Percentiles rank a stretch among this genome's conserved stretches.
Conservation (phyloP, 495 filamentous ascomycete species). For the Hyaloscypha bicolor region DNA sequence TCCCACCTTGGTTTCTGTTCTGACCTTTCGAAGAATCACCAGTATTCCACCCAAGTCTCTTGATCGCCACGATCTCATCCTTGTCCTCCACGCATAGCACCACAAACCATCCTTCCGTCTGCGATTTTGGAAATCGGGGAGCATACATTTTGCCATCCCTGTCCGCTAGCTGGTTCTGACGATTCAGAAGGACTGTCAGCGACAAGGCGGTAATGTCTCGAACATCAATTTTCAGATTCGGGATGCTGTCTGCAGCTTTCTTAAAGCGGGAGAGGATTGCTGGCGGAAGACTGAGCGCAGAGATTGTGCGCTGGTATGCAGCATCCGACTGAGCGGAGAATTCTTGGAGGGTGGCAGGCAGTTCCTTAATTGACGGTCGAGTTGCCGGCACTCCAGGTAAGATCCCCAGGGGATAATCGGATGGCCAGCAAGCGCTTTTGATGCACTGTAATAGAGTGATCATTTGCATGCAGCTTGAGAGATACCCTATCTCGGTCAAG, state of each 20-base stretch:
- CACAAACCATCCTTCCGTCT: conserved; percentile 93
- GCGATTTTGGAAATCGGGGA: conserved; percentile 88
- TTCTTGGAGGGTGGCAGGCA: conserved; percentile 42
- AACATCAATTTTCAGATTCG: conserved; percentile 67
- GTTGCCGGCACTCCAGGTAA: conserved; percentile 69
- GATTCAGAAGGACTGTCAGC: conserved; percentile 63
- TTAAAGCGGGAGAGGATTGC: conserved; percentile 47
- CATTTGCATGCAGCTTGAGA: conserved; percentile 73
- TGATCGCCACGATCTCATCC: conserved; percentile 83
- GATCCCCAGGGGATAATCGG: conserved; percentile 76
- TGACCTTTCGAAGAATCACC: conserved; percentile 21
- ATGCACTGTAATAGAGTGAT: conserved; percentile 87
- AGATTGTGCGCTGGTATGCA: conserved; percentile 34
- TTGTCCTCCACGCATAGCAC: conserved; percentile 63
- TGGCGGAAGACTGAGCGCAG: conserved; percentile 32
- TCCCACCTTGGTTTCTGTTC: conserved; percentile 35
- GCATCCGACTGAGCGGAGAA: conserved; percentile 44
- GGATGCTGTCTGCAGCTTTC: conserved; percentile 63
- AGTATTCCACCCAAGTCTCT: conserved; percentile 76
- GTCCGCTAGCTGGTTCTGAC: conserved; percentile 65
- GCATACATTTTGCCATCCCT: conserved; percentile 75
- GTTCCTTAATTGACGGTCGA: conserved; percentile 35
- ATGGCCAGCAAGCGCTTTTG: conserved; percentile 90
- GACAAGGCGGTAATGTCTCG: conserved; percentile 59
- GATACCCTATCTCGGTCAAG: conserved; percentile 84